Evolutionary conservation across 2,329 filamentous ascomycete genomes (phyloP).

Genomic region (Colletotrichum falcatum): DNA sequence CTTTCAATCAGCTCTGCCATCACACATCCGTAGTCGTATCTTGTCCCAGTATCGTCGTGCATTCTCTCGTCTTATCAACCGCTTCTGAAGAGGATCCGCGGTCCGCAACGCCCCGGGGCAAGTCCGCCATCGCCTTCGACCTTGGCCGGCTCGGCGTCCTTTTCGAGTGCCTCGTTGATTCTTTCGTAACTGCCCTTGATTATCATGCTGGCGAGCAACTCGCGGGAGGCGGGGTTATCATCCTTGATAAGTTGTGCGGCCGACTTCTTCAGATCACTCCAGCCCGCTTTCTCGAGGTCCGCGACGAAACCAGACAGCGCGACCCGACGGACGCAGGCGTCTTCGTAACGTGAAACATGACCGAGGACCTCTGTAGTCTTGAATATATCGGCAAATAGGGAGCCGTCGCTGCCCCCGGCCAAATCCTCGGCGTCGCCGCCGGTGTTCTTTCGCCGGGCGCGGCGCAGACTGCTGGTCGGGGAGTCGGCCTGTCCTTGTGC

Average conservation of each 20-base stretch:
- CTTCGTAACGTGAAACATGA: not conserved
- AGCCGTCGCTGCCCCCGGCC: too few species aligned
- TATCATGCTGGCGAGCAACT: not conserved
- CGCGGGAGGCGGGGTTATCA: not conserved
- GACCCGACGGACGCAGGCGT: not conserved
- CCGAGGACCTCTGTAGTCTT: not conserved
- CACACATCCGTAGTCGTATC: not conserved
- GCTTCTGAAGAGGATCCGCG: not conserved
- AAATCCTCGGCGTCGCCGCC: not conserved
- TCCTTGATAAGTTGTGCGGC: slow-evolving; percentile 2
- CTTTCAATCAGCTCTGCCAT: not conserved
- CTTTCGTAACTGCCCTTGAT: not conserved
- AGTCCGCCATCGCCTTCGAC: too few species aligned
- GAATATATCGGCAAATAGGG: not conserved
- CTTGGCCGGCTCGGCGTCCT: not conserved
- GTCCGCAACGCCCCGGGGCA: not conserved
- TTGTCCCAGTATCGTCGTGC: accelerated
- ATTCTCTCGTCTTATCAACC: too few species aligned
- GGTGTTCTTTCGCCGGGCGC: not conserved
- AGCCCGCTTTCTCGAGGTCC: not conserved
- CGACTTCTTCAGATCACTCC: not conserved
- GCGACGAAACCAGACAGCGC: not conserved
- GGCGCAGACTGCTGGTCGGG: not conserved
- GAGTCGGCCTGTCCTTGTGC: not conserved
- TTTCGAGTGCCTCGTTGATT: not conserved